These are phyloP conservation scores for Triticum monococcum DNA, from an alignment of 176 grass and related monocot species.

Conservation along the genomic window DNA sequence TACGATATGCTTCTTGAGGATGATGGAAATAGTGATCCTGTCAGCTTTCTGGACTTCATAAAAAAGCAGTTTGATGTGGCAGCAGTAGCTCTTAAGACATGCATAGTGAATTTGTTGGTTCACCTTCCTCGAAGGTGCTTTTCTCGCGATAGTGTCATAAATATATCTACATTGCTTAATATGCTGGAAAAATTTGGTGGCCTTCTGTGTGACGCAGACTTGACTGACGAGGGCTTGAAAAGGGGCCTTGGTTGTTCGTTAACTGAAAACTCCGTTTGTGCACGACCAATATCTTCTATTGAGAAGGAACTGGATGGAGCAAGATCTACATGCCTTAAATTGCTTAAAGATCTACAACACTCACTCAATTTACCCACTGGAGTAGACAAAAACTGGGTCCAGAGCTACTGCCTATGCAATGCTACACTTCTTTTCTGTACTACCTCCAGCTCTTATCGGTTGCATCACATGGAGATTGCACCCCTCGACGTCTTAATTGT, in stretches of 20 bases:
- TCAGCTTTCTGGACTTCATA: slow-evolving; percentile 45
- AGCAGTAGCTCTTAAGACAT: slow-evolving; percentile 38
- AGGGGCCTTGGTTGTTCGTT: slow-evolving; percentile 23
- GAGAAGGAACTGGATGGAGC: slow-evolving; percentile 32
- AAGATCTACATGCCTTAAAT: slow-evolving; percentile 37
- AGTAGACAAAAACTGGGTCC: slow-evolving; percentile 26
- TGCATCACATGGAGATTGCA: slow-evolving; percentile 45
- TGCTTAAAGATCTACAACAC: slow-evolving; percentile 39
- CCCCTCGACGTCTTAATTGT: slow-evolving; percentile 66
- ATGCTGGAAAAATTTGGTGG: slow-evolving; percentile 31
- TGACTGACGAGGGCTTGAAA: slow-evolving; percentile 46
- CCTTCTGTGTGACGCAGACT: slow-evolving; percentile 29
- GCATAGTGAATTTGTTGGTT: slow-evolving; percentile 40
- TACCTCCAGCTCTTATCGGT: slow-evolving; percentile 55
- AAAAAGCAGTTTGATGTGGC: slow-evolving; percentile 47
- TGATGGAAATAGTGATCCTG: not conserved
- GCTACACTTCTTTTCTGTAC: slow-evolving; percentile 75
- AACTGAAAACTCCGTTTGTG: not conserved
- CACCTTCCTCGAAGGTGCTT: slow-evolving; percentile 56
- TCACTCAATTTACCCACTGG: slow-evolving; percentile 31
- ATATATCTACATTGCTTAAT: slow-evolving; percentile 37
- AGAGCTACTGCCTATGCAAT: slow-evolving; percentile 58
- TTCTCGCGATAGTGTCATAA: slow-evolving; percentile 24
- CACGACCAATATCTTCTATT: not conserved
- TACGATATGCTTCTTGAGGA: slow-evolving; percentile 50